Conservation (phyloP, 2,329 filamentous ascomycete genomes). For the Dactylellina drechsleri region DNA sequence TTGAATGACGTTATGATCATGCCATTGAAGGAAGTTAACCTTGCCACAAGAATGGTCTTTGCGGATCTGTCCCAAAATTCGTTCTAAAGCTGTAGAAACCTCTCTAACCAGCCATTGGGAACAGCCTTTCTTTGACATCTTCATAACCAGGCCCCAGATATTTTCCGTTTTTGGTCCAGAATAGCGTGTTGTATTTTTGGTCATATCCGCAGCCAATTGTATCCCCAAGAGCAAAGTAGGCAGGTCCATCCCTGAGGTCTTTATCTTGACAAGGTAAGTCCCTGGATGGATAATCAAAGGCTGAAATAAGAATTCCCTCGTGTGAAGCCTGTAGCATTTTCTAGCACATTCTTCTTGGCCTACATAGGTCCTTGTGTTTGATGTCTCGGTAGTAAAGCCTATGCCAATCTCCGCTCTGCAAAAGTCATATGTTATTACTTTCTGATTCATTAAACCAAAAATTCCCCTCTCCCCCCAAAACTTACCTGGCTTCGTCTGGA, state of each 20-base stretch:
- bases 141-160: conserved; percentile 7
- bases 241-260: no score
- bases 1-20: no score
- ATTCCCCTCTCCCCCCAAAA: no score
- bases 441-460: no score
- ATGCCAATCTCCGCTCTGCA: neutral
- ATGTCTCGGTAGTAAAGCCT: neutral
- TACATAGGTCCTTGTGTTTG: neutral
- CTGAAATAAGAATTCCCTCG: neutral
- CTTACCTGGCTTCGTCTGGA: neutral
- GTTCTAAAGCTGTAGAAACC: neutral
- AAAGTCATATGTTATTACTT: no score
- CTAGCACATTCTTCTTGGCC: neutral
- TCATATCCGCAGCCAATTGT: no score
- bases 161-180: conserved; percentile 30
- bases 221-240: neutral
- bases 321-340: conserved; percentile 4
- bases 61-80: conserved; percentile 22
- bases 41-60: neutral
- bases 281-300: neutral
- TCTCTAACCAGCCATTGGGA: neutral
- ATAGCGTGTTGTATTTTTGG: conserved; percentile 29
- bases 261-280: no score
- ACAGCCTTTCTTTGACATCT: neutral
- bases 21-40: neutral